A percentile compares a stretch with the other conserved stretches of the same genome.
Conservation (phyloP, 352 stramenopile species). For the Phytopythium aichiense region DNA sequence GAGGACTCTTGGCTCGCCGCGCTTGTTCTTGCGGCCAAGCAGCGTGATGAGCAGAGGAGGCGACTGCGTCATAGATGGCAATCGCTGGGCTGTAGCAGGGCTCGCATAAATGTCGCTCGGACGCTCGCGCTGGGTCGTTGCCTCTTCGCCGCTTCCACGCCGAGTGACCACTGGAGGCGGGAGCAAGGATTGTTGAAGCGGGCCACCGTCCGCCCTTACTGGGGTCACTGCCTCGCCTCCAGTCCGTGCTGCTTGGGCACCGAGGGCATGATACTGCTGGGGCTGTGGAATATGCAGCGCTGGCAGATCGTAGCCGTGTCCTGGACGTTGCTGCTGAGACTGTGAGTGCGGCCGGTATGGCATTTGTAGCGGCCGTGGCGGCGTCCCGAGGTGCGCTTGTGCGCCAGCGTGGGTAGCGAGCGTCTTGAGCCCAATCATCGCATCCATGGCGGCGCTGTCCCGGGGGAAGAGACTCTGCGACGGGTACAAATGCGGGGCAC, state of each 20-base stretch:
- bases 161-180: constrained; percentile 2
- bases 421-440: constrained; percentile 32
- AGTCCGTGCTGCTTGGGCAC: background rate
- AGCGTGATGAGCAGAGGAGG: constrained; percentile 24
- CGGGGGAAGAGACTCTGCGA: constrained; percentile 11
- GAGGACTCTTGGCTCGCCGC: constrained; percentile 19
- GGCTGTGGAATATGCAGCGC: constrained; percentile 1
- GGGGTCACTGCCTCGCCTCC: background rate
- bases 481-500: constrained; percentile 19
- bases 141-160: background rate
- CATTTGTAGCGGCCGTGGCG: constrained; percentile 9
- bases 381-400: constrained; percentile 8
- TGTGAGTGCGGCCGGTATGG: constrained; percentile 1
- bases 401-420: constrained; percentile 22
- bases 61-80: constrained; percentile 4
- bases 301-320: background rate
- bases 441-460: constrained; percentile 16
- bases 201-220: background rate
- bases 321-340: background rate
- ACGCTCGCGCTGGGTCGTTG: background rate
- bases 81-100: background rate
- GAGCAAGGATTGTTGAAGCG: constrained; percentile 1
- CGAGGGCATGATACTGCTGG: background rate
- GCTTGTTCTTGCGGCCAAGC: constrained; percentile 27
- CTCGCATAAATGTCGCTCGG: background rate